Conservation (phyloP, 2,329 filamentous ascomycete species). For the Lasiodiplodia hormozganensis region DNA sequence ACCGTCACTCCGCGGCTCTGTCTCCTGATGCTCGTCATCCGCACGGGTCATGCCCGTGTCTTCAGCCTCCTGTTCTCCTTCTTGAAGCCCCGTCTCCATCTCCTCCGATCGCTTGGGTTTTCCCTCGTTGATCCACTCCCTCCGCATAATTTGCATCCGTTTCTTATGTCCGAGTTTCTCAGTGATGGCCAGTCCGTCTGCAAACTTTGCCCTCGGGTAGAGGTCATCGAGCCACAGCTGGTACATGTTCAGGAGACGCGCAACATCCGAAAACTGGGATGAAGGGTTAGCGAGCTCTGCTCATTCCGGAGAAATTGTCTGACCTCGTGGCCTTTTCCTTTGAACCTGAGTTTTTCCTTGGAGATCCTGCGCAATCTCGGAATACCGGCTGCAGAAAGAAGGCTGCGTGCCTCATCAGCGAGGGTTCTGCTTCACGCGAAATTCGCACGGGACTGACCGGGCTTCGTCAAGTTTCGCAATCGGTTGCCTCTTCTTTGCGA, state of each 20-base stretch:
- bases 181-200: conserved; percentile 86
- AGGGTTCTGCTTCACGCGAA: not conserved
- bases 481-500: conserved; percentile 78
- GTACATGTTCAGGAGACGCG: conserved; percentile 84
- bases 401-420: conserved; percentile 53
- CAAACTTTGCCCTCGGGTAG: conserved; percentile 92
- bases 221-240: conserved; percentile 97
- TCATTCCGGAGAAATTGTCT: conserved; percentile 26
- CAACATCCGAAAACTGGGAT: conserved; percentile 79
- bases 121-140: conserved; percentile 82
- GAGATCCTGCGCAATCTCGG: conserved; percentile 78
- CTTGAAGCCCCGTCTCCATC: conserved; percentile 1
- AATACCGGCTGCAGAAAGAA: conserved; percentile 85
- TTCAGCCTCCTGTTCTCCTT: conserved; percentile 28
- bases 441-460: conserved; percentile 56
- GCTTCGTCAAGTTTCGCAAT: conserved; percentile 87
- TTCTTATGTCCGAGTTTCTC: conserved; percentile 93
- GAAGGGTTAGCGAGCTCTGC: conserved; percentile 23
- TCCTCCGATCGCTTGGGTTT: conserved; percentile 55
- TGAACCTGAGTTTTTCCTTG: conserved; percentile 74
- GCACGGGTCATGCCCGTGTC: conserved; percentile 30
- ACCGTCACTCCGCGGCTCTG: conserved; percentile 19
- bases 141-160: conserved; percentile 74
- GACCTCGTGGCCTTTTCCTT: conserved; percentile 94
- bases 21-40: conserved; percentile 20